phyloP scores from a whole-genome alignment of 2,329 filamentous ascomycete genomes.

The Massarina eburnea region DNA sequence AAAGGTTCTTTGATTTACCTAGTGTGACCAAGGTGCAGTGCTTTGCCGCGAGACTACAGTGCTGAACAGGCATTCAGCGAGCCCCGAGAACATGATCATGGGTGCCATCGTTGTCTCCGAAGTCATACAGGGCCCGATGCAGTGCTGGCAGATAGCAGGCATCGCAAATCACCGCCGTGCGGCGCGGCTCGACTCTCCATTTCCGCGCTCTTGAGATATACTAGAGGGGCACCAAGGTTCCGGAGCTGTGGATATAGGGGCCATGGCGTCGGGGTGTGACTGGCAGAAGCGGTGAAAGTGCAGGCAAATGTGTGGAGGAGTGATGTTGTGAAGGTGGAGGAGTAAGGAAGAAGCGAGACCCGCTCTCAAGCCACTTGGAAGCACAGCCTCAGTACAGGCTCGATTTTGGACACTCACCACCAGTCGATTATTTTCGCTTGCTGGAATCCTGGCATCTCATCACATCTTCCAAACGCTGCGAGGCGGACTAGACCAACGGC shows the following conservation, averaged over 20 bases:
- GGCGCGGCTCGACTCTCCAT: conserved; percentile 23
- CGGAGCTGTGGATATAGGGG: conserved; percentile 9
- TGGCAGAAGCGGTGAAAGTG: conserved; percentile 14
- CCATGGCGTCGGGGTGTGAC: conserved; percentile 3
- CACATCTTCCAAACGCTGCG: conserved; percentile 19
- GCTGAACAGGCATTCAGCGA: conserved; percentile 3
- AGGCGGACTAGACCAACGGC: conserved; percentile 30
- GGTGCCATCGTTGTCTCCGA: conserved; percentile 11
- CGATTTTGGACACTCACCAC: conserved; percentile 5
- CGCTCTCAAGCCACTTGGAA: conserved; percentile 17
- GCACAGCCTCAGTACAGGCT: conserved; percentile 16
- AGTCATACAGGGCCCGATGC: conserved; percentile 12
- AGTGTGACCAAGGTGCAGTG: conserved; percentile 24
- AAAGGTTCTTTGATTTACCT: conserved; percentile 10
- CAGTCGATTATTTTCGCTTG: conserved; percentile 22
- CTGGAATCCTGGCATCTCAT: background rate
- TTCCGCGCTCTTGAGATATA: conserved; percentile 21
- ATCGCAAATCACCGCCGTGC: conserved; percentile 31
- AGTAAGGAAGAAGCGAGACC: conserved; percentile 10
- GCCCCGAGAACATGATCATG: conserved; percentile 11
- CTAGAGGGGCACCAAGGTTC: conserved; percentile 16
- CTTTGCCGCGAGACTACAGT: conserved; percentile 29
- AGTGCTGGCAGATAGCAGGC: conserved; percentile 26
- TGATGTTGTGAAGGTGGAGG: conserved; percentile 10
- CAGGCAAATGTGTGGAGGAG: conserved; percentile 12